Evolutionary conservation across 2,329 filamentous ascomycete genomes (phyloP).

Genomic region (Aspergillus awamori): DNA sequence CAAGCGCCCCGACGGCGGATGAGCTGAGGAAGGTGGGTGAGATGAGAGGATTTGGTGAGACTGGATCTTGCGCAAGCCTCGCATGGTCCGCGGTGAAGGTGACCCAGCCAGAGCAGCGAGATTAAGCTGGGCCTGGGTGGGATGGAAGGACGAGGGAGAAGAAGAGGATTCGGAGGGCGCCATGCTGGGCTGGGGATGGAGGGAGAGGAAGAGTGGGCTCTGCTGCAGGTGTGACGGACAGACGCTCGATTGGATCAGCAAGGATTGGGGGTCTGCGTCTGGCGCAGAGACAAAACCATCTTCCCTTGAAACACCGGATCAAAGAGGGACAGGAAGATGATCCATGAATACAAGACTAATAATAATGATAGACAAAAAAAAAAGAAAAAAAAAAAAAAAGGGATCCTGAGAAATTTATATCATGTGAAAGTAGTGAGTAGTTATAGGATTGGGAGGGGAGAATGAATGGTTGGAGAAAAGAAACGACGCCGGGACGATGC

Average conservation of each 20-base stretch:
- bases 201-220: neutral
- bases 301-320: conserved; percentile 18
- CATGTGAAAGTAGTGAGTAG: no score
- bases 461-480: neutral
- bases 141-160: conserved; percentile 18
- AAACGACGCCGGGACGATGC: neutral
- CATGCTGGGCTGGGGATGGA: conserved; percentile 12
- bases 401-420: no score
- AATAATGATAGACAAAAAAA: neutral
- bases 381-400: neutral
- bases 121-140: conserved; percentile 29
- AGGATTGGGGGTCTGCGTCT: conserved; percentile 7
- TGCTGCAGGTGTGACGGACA: neutral
- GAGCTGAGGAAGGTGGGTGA: conserved; percentile 55
- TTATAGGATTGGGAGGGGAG: neutral
- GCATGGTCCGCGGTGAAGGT: conserved; percentile 57
- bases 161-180: conserved; percentile 13
- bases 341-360: conserved; percentile 3
- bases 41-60: conserved; percentile 69
- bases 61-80: conserved; percentile 72
- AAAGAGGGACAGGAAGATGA: conserved; percentile 15
- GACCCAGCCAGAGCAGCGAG: conserved; percentile 32
- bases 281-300: conserved; percentile 25
- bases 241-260: conserved; percentile 8
- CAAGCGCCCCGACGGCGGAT: conserved; percentile 34